phyloP scores from a whole-genome alignment of 2,329 filamentous ascomycete genomes.

The Colletotrichum liriopes region DNA sequence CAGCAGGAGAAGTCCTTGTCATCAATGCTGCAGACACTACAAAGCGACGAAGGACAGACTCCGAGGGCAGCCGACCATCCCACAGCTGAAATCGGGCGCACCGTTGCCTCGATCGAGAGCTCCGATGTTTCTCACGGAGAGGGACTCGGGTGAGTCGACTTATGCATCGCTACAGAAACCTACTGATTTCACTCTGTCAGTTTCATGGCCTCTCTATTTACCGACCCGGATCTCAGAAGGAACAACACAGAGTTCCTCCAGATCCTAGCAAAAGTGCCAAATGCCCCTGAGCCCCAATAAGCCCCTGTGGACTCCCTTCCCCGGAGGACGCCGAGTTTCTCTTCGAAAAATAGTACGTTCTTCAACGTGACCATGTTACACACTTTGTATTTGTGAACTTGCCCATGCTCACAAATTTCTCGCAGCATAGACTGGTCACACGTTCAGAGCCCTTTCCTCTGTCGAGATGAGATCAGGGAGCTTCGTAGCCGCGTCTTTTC shows the following conservation, averaged over 20 bases:
- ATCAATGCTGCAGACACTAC: background rate
- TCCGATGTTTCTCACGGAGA: slow-evolving; percentile 34
- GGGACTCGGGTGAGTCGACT: slow-evolving; percentile 39
- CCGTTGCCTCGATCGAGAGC: slow-evolving; percentile 42
- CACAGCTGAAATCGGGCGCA: slow-evolving; percentile 26
- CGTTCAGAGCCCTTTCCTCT: slow-evolving; percentile 49
- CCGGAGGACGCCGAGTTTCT: slow-evolving; percentile 30
- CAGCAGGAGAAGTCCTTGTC: slow-evolving; percentile 25
- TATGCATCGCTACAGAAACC: background rate
- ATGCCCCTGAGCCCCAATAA: slow-evolving; percentile 20
- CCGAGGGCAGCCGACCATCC: background rate
- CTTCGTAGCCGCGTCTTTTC: slow-evolving; percentile 46
- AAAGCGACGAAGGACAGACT: background rate
- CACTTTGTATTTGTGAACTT: background rate
- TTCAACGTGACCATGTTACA: background rate
- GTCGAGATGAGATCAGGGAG: slow-evolving; percentile 46
- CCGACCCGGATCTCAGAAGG: slow-evolving; percentile 42
- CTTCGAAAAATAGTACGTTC: slow-evolving; percentile 43
- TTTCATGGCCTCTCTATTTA: slow-evolving; percentile 43
- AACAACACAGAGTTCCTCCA: slow-evolving; percentile 39
- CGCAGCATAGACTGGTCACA: slow-evolving; percentile 44
- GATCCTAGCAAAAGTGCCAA: slow-evolving; percentile 28
- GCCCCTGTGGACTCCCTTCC: slow-evolving; percentile 33
- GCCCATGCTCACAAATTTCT: background rate
- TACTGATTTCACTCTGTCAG: slow-evolving; percentile 8